Conservation (phyloP, 164 flowering plant genomes). For the Saururus chinensis region DNA sequence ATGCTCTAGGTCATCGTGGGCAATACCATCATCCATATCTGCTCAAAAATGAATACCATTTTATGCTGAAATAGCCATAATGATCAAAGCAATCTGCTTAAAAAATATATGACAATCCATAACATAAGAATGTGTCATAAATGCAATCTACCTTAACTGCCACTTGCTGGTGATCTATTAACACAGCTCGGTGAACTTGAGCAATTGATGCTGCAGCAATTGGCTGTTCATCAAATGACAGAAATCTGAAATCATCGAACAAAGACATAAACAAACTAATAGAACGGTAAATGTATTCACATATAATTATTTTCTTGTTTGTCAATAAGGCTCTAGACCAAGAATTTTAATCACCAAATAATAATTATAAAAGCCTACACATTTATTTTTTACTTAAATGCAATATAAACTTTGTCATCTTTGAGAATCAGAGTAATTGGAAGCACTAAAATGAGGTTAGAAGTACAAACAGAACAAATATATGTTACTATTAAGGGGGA, state of each 20-base stretch:
- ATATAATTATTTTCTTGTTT: too few relatives aligned
- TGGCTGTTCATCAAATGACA: slow-evolving; percentile 74
- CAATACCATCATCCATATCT: not conserved
- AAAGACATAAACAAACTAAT: not conserved
- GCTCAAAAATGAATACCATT: not conserved
- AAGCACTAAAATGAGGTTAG: not conserved
- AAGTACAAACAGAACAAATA: too few relatives aligned
- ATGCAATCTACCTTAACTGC: slow-evolving; percentile 70
- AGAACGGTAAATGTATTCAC: not conserved
- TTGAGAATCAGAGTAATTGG: not conserved
- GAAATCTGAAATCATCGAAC: slow-evolving; percentile 36
- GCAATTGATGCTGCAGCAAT: slow-evolving; percentile 98
- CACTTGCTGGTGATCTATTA: slow-evolving; percentile 59
- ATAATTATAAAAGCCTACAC: not conserved
- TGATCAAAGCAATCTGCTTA: not conserved
- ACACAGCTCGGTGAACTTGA: slow-evolving; percentile 76
- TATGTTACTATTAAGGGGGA: too few relatives aligned
- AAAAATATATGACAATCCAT: too few relatives aligned
- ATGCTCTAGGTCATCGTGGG: too few relatives aligned
- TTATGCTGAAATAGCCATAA: not conserved
- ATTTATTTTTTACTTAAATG: not conserved
- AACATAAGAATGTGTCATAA: not conserved
- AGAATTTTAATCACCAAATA: too few relatives aligned
- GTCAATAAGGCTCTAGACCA: not conserved
- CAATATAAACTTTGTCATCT: not conserved